Percentiles rank a stretch among this genome's conserved stretches.
Evolutionary conservation across 331 rosid species (phyloP).

Genomic region (Stylosanthes scabra): DNA sequence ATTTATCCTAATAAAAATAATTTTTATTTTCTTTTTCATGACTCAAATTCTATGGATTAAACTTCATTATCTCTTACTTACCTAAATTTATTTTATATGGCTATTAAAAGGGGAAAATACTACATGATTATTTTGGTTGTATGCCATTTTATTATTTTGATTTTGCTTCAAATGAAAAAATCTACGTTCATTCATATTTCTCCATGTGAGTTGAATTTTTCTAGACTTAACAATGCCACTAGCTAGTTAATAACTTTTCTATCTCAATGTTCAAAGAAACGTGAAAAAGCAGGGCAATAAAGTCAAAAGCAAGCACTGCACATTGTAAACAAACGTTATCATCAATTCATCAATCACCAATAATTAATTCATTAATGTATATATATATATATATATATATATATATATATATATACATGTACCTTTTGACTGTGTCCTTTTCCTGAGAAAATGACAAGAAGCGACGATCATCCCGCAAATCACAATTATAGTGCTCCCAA

Average conservation of each 20-base stretch:
- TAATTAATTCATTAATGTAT: too few species aligned
- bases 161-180: background rate
- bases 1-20: too few species aligned
- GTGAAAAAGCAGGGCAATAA: background rate
- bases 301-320: too few species aligned
- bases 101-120: background rate
- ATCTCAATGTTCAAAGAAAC: too few species aligned
- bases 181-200: background rate
- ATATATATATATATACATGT: background rate
- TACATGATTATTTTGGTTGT: background rate
- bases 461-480: conserved; percentile 44
- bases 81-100: too few species aligned
- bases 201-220: background rate
- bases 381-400: background rate
- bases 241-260: too few species aligned
- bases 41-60: too few species aligned
- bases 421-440: conserved; percentile 39
- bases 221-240: background rate
- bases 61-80: too few species aligned
- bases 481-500: conserved; percentile 32
- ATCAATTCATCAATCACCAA: background rate
- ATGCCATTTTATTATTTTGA: background rate
- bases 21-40: too few species aligned
- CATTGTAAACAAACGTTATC: background rate
- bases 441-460: conserved; percentile 33